phyloP scores from a whole-genome alignment of 2,329 filamentous ascomycete genomes.

The Helicocarpus griseus region DNA sequence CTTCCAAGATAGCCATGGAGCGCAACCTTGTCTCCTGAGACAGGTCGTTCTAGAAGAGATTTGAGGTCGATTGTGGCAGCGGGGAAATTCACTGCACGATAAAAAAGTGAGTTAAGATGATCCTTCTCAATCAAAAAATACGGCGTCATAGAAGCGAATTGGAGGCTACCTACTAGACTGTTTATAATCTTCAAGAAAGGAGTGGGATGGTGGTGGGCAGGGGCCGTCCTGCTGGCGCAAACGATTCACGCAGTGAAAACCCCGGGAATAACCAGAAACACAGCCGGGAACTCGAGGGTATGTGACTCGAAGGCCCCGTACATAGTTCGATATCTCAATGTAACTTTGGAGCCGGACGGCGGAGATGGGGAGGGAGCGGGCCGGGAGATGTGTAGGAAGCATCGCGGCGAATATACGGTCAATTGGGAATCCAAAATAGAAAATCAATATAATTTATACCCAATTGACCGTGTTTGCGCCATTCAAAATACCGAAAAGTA shows the following conservation, averaged over 20 bases:
- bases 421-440: background rate
- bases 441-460: background rate
- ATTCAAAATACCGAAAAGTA: background rate
- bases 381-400: conserved; percentile 10
- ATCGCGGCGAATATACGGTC: conserved; percentile 13
- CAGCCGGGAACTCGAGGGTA: conserved; percentile 1
- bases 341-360: conserved; percentile 25
- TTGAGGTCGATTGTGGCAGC: conserved; percentile 33
- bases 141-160: background rate
- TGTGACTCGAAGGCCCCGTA: conserved; percentile 16
- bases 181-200: conserved; percentile 36
- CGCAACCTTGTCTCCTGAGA: conserved; percentile 36
- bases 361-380: conserved; percentile 6
- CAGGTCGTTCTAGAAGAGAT: conserved; percentile 22
- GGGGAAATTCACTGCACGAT: conserved; percentile 39
- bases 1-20: conserved; percentile 65
- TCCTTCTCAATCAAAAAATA: background rate
- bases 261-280: background rate
- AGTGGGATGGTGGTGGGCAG: conserved; percentile 10
- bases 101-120: background rate
- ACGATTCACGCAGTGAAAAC: conserved; percentile 3
- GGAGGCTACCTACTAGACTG: conserved; percentile 30
- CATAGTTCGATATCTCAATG: conserved; percentile 29
- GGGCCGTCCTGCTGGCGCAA: conserved; percentile 14
- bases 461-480: background rate